Base-by-base conservation (phyloP, 1,284 basidiomycete genomes). In the Moesziomyces sp. region DNA sequence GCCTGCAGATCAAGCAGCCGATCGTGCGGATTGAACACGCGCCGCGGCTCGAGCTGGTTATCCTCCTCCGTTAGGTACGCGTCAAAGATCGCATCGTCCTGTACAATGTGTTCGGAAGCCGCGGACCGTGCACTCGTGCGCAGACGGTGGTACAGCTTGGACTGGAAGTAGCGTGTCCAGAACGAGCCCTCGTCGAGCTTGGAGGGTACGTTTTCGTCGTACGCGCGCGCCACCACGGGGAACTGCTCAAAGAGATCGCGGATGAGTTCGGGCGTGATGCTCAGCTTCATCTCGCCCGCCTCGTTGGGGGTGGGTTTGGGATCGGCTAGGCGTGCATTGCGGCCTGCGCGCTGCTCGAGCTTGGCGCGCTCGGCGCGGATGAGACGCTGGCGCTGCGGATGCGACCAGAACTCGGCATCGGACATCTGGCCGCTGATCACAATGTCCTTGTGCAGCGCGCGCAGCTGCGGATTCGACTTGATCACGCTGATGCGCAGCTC, bases 191-290 rank as follows among this genome's bases (percentile, higher is more conserved):
- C 93, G 30, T 90, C 89, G 46, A 97, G 88, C 92, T 92, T 91
- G 60, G 86, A 87, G 1, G 95, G 95, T 0, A 99, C 96, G 75
- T 95, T 94, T 81, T 97, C 94, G 62, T 88, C 91, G 82, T 96
- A 97, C 1, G 94, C 95, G 80, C 90, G 91, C 50, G 91, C 90
- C 8, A 99, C 93, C 35, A 97, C 91, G 2, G 97, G 96, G 81
- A 95, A 98, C 86, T 97, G 95, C 76, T 97, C 94, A 79, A 99
- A 99, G 49, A 99, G 94, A 81, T 98, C 95, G 76, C 92, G 90
- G 43, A 96, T 92, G 42, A 97, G 87, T 84, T 96, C 93, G 8
- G 93, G 93, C 2, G 94, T 96, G 64, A 99, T 91, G 76, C 91
- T 90, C 69, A 98, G 94, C 83, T 91, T 93, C 82, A 94, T 89